phyloP scores from a whole-genome alignment of 2,329 filamentous ascomycete species.

The Stromatinia cepivora region DNA sequence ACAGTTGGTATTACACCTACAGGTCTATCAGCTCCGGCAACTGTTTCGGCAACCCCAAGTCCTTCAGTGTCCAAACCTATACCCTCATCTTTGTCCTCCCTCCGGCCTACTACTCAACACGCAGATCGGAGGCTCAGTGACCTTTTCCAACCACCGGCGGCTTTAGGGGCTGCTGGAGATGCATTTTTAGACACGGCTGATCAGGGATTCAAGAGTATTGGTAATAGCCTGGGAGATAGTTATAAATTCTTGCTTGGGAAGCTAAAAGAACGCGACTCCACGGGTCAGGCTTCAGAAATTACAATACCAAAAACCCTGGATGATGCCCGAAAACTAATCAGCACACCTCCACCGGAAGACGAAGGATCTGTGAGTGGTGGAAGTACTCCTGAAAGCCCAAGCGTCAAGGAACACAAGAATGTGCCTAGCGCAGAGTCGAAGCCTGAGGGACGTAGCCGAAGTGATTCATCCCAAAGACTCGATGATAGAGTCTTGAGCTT shows the following conservation, averaged over 20 bases:
- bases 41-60: constrained; percentile 34
- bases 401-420: constrained; percentile 30
- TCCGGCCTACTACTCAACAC: constrained; percentile 42
- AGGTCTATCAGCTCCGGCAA: constrained; percentile 29
- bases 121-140: constrained; percentile 80
- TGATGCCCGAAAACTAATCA: constrained; percentile 86
- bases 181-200: constrained; percentile 86
- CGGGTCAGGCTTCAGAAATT: constrained; percentile 51
- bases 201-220: constrained; percentile 87
- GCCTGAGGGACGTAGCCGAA: constrained; percentile 34
- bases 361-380: constrained; percentile 48
- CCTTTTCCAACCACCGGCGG: constrained; percentile 79
- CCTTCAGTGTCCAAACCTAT: constrained; percentile 42
- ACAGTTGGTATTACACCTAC: constrained; percentile 41
- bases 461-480: constrained; percentile 42
- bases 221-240: constrained; percentile 84
- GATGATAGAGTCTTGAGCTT: constrained; percentile 71
- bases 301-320: constrained; percentile 84
- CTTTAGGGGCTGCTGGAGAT: constrained; percentile 79
- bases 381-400: constrained; percentile 50
- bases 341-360: constrained; percentile 58
- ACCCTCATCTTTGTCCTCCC: constrained; percentile 38
- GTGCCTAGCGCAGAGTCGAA: constrained; percentile 1
- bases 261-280: constrained; percentile 68
- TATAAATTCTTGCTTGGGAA: constrained; percentile 92